Evolutionary conservation across 2,329 filamentous ascomycete species (phyloP).

Genomic region (Fusarium sp.): DNA sequence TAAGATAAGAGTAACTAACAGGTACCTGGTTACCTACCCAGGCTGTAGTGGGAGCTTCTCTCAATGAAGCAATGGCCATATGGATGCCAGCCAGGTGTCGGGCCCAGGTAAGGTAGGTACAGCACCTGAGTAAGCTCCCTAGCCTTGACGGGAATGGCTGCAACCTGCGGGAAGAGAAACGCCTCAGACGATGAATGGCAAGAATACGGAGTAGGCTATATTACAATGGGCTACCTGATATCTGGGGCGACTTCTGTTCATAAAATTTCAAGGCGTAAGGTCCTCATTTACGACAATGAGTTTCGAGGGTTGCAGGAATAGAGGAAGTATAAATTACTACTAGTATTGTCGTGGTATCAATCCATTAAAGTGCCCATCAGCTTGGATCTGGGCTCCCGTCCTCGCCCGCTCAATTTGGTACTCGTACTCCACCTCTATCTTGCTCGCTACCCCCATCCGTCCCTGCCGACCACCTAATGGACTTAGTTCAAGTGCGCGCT

Average conservation of each 20-base stretch:
- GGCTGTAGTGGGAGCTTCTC: conserved; percentile 8
- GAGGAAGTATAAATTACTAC: not conserved
- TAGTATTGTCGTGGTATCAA: not conserved
- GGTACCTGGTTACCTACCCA: too few relatives aligned
- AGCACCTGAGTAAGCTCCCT: conserved; percentile 1
- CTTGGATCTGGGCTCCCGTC: not conserved
- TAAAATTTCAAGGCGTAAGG: not conserved
- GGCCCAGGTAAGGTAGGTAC: not conserved
- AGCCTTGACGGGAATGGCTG: not conserved
- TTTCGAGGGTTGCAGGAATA: not conserved
- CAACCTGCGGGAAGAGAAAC: not conserved
- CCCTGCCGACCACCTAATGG: conserved; percentile 31
- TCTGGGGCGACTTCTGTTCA: not conserved
- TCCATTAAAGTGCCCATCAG: conserved; percentile 8
- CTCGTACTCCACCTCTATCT: conserved; percentile 19
- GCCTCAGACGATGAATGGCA: not conserved
- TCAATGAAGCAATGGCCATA: conserved; percentile 1
- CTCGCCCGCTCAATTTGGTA: conserved; percentile 12
- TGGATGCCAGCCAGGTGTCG: conserved; percentile 22
- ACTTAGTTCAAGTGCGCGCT: conserved; percentile 26
- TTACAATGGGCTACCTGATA: not conserved
- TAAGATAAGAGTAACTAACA: conserved; percentile 27
- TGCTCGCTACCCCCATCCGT: conserved; percentile 23
- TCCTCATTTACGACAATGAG: not conserved
- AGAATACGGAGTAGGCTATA: not conserved